Conservation (phyloP, 371 early-diverging fungal species). For the Mucor circinelloides region DNA sequence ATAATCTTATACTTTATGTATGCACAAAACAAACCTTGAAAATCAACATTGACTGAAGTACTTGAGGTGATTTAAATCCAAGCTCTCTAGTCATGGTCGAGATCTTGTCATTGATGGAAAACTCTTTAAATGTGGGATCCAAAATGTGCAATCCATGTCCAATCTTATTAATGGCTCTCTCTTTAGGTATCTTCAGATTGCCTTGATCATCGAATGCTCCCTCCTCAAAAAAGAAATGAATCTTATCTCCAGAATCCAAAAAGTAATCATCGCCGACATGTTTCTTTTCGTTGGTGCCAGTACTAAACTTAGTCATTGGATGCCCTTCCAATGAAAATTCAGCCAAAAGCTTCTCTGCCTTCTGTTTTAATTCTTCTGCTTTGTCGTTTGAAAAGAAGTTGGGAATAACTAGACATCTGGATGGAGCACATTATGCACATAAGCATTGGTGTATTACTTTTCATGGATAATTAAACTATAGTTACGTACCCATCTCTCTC, state of each 20-base stretch:
- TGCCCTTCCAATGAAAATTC: constrained; percentile 73
- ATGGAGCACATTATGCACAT: background rate
- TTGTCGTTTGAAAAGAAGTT: constrained; percentile 65
- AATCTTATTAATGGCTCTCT: constrained; percentile 87
- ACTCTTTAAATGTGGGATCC: constrained; percentile 71
- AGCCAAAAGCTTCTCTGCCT: constrained; percentile 64
- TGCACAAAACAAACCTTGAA: constrained; percentile 62
- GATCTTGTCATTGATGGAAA: constrained; percentile 61
- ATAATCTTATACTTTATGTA: background rate
- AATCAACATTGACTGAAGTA: constrained; percentile 92
- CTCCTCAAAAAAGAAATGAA: constrained; percentile 89
- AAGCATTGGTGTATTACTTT: background rate
- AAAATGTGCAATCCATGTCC: constrained; percentile 88
- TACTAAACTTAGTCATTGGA: constrained; percentile 81
- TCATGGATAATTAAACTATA: too few species aligned
- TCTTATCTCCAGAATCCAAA: constrained; percentile 80
- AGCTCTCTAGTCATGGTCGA: constrained; percentile 62
- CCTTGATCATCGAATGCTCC: constrained; percentile 75
- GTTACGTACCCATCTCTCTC: constrained; percentile 30
- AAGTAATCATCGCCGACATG: constrained; percentile 92
- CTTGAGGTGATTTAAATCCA: constrained; percentile 72
- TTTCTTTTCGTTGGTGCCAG: constrained; percentile 61
- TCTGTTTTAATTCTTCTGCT: constrained; percentile 49
- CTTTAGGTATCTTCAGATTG: constrained; percentile 59
- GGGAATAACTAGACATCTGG: constrained; percentile 71